Evolutionary conservation across 2,329 filamentous ascomycete species (phyloP).

Genomic region (Leptographium radiaticola): DNA sequence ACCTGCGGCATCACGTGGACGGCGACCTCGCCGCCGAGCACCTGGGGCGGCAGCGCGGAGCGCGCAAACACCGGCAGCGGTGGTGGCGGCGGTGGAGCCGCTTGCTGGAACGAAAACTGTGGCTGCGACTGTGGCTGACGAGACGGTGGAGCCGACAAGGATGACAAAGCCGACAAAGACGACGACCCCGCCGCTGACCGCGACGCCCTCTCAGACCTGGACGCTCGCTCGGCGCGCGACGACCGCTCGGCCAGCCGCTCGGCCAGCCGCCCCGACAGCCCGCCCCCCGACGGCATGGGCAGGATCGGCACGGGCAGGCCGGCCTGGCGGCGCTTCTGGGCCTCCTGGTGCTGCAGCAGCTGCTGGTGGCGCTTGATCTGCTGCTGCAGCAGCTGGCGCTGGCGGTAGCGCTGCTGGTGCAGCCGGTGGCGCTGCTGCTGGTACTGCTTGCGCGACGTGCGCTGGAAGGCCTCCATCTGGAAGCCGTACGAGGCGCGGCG

Average conservation of each 20-base stretch:
- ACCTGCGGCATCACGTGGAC: not conserved
- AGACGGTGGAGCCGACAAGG: not conserved
- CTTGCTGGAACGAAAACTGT: not conserved
- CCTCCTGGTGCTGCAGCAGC: not conserved
- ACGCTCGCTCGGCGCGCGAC: no score
- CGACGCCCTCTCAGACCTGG: no score
- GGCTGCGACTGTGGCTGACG: not conserved
- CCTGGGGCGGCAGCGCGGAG: not conserved
- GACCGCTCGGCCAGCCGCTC: no score
- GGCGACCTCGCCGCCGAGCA: not conserved
- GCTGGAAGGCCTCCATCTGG: not conserved
- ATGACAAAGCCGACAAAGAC: no score
- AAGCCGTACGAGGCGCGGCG: not conserved
- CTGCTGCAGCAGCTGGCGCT: not conserved
- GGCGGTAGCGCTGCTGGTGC: not conserved
- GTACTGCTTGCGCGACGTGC: slow-evolving; percentile 1
- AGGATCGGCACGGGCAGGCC: not conserved
- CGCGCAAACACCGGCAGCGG: not conserved
- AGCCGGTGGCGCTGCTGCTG: not conserved
- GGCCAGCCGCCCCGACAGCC: not conserved
- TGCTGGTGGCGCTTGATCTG: not conserved
- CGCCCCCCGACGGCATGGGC: not conserved
- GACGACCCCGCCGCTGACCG: no score
- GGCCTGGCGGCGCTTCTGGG: not conserved
- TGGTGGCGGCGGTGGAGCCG: no score